A percentile compares a stretch with the other conserved stretches of the same genome.
phyloP scores from a whole-genome alignment of 164 flowering plant species.

The Kalanchoe fedtschenkoi region DNA sequence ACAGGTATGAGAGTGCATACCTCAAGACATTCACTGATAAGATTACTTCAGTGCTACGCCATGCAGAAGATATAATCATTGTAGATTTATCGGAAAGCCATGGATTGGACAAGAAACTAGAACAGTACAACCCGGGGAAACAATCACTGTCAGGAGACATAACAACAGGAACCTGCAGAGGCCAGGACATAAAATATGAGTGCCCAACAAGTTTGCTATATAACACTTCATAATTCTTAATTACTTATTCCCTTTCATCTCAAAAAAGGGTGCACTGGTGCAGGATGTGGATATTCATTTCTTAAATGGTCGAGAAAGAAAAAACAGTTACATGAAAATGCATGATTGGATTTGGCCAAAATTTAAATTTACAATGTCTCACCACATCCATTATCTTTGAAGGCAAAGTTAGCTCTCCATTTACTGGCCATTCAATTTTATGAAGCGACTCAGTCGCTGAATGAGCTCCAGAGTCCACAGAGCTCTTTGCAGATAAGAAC shows the following conservation, averaged over 20 bases:
- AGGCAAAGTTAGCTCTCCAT: constrained; percentile 30
- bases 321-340: not conserved
- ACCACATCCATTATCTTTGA: constrained; percentile 65
- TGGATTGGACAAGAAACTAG: constrained; percentile 42
- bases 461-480: constrained; percentile 87
- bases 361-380: constrained; percentile 12
- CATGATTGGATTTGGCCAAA: not conserved
- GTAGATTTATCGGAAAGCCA: constrained; percentile 92
- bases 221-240: not conserved
- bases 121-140: constrained; percentile 84
- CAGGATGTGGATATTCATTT: not conserved
- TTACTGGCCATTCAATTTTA: constrained; percentile 69
- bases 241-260: not conserved
- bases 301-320: not conserved
- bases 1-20: constrained; percentile 23
- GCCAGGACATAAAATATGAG: not conserved
- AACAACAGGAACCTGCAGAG: constrained; percentile 66
- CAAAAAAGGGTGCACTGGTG: not conserved
- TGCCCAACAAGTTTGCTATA: not conserved
- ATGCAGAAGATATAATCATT: constrained; percentile 62
- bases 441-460: constrained; percentile 84
- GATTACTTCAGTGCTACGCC: constrained; percentile 68
- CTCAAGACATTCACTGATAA: constrained; percentile 70
- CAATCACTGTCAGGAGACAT: constrained; percentile 54
- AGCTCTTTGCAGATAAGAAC: constrained; percentile 63